These are phyloP conservation scores for Chondrostereum purpureum DNA, from an alignment of 1,284 basidiomycete genomes.

Conservation along the genomic window DNA sequence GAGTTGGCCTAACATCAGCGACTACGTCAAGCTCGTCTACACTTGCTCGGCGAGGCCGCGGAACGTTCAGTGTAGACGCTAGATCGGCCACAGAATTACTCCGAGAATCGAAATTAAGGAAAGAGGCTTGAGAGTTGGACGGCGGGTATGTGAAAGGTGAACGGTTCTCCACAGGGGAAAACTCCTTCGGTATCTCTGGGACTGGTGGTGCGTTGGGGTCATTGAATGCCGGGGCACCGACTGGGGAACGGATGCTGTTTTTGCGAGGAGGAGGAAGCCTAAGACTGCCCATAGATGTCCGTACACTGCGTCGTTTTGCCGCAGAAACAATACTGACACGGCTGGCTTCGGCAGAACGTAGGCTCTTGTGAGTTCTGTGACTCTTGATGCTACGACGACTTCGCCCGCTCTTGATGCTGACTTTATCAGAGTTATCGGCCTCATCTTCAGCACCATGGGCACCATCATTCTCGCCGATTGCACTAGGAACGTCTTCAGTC, in stretches of 20 bases:
- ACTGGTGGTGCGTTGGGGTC: slow-evolving; percentile 29
- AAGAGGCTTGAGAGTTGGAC: background rate
- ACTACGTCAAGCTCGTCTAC: background rate
- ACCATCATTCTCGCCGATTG: no score
- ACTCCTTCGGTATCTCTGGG: slow-evolving; percentile 23
- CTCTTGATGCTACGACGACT: slow-evolving; percentile 28
- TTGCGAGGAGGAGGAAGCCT: slow-evolving; percentile 36
- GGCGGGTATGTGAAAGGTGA: background rate
- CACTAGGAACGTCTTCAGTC: background rate
- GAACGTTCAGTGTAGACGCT: background rate
- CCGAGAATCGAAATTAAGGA: background rate
- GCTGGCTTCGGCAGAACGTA: slow-evolving; percentile 24
- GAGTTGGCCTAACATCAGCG: background rate
- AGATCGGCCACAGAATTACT: background rate
- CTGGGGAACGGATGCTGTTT: background rate
- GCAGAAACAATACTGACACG: slow-evolving; percentile 43
- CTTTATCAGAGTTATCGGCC: slow-evolving; percentile 21
- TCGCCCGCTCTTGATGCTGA: slow-evolving; percentile 26
- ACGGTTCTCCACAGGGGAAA: slow-evolving; percentile 9
- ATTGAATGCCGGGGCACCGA: slow-evolving; percentile 4
- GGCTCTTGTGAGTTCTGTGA: slow-evolving; percentile 22
- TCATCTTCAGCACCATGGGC: background rate
- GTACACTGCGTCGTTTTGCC: slow-evolving; percentile 50
- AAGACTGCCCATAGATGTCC: slow-evolving; percentile 52
- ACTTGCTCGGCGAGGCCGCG: background rate